Base-by-base conservation (phyloP, 257 asterid species). In the Salvia rosmarinus region DNA sequence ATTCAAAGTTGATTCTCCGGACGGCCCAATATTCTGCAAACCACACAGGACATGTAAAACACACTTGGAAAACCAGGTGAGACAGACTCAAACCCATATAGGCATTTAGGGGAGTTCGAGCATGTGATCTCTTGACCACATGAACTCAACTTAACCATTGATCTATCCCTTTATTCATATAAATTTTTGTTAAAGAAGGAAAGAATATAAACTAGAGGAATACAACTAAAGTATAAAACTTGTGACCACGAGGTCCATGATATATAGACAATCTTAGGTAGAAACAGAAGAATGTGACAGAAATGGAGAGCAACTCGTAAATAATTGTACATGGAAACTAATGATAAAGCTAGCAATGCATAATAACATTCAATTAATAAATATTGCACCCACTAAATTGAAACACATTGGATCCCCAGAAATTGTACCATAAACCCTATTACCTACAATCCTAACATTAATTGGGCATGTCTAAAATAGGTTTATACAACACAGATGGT, bases 341-440 rank as follows among this genome's bases (percentile, higher is more conserved):
- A 25, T 13, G 2, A 56, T 56, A 21, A n/a, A 54, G 61, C 37
- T 21, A 10, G n/a, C 4, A 55, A 23, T 8, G n/a, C 25, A n/a
- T n/a, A 19, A 17, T 28, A 28, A 28, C 11, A 57, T 12, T 57
- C 17, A 57, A 28, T 12, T 28, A 57, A 57, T 23, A 57, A 57
- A 57, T 23, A 28, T 73, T 52, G 23, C 28, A 25, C 34, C 35
- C 71, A 44, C 56, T 51, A 23, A 72, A 34, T 1, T 51, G 5
- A 19, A 55, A 9, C 62, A 57, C 50, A 74, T 74, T 42, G 78
- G 73, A 65, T 65, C 73, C 78, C 42, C 19, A 19, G 12, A 74
- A 17, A 13, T 47, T 49, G 74, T 75, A 67, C 63, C 23, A 46
- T 43, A 42, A n/a, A 50, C 59, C 61, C 61, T 54, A 54, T 54